These are phyloP conservation scores for Bipolaris sorokiniana DNA, from an alignment of 2,329 filamentous ascomycete genomes.

Conservation along the genomic window DNA sequence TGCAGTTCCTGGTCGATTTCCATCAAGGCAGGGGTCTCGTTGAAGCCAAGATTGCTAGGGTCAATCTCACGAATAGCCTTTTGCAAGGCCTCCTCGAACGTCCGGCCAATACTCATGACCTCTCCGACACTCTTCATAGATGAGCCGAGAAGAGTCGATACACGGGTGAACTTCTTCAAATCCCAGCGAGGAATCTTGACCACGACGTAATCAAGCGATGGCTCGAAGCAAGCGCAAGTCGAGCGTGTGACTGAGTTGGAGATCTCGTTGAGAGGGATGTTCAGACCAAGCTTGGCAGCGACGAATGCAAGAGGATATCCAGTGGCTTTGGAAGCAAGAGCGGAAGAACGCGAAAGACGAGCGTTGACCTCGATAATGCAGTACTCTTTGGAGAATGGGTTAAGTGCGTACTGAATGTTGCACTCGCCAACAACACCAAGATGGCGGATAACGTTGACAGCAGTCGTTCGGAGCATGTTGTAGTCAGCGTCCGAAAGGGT, in stretches of 20 bases:
- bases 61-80: constrained; percentile 97
- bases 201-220: constrained; percentile 95
- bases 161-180: constrained; percentile 96
- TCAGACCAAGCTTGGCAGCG: constrained; percentile 92
- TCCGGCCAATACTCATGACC: constrained; percentile 96
- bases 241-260: constrained; percentile 94
- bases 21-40: constrained; percentile 84
- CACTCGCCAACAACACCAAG: constrained; percentile 97
- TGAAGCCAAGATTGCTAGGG: constrained; percentile 93
- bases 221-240: constrained; percentile 97
- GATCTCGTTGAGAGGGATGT: constrained; percentile 95
- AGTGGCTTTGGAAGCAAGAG: constrained; percentile 94
- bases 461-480: constrained; percentile 97
- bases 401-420: constrained; percentile 97
- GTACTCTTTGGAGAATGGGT: constrained; percentile 94
- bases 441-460: constrained; percentile 95
- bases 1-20: constrained; percentile 95
- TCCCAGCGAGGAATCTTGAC: constrained; percentile 99
- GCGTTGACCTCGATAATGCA: constrained; percentile 99
- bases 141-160: constrained; percentile 92
- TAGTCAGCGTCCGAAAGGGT: constrained; percentile 97
- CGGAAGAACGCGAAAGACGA: constrained; percentile 91
- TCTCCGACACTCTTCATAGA: constrained; percentile 99
- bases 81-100: constrained; percentile 97
- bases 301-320: constrained; percentile 96